These are phyloP conservation scores for Umbelopsis sp. DNA, from an alignment of 192 early-diverging fungal genomes.

Conservation along the genomic window DNA sequence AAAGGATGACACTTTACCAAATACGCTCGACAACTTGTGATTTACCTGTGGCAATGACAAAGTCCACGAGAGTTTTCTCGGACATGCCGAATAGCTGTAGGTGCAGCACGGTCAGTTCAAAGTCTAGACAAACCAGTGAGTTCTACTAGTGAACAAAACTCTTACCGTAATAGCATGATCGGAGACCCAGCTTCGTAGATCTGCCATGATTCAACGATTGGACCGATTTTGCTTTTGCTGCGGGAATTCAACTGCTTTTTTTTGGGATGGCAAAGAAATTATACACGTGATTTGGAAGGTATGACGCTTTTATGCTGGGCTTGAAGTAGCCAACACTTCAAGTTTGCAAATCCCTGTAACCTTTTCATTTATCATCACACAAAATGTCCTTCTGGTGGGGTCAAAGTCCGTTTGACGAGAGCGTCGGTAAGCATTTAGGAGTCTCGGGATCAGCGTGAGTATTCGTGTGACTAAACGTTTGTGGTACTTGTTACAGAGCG, in stretches of 20 bases:
- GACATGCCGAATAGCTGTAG: slow-evolving; percentile 62
- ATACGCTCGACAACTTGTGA: neutral
- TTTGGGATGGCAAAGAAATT: neutral
- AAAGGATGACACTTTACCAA: neutral
- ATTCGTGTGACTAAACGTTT: neutral
- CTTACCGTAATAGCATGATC: slow-evolving; percentile 64
- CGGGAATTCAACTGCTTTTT: slow-evolving; percentile 23
- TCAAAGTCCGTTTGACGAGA: slow-evolving; percentile 35
- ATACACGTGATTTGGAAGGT: neutral
- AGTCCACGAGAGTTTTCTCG: slow-evolving; percentile 71
- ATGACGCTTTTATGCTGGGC: slow-evolving; percentile 4
- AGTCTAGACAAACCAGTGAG: neutral
- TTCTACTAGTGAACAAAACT: neutral
- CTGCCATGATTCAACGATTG: slow-evolving; percentile 23
- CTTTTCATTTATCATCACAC: slow-evolving; percentile 11
- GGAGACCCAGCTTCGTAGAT: slow-evolving; percentile 63
- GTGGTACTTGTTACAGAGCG: slow-evolving; percentile 53
- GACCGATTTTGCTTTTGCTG: slow-evolving; percentile 6
- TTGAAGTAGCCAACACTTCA: neutral
- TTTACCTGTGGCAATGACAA: slow-evolving; percentile 62
- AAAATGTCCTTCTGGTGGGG: slow-evolving; percentile 40
- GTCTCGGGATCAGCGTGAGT: neutral
- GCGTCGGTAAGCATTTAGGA: slow-evolving; percentile 26
- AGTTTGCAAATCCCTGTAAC: neutral
- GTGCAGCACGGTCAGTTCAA: neutral